Evolutionary conservation across 1,139 yeast species (phyloP), one percentile per base, ranked within the genome.

Genomic region (Saccharomycopsis hybrid): DNA sequence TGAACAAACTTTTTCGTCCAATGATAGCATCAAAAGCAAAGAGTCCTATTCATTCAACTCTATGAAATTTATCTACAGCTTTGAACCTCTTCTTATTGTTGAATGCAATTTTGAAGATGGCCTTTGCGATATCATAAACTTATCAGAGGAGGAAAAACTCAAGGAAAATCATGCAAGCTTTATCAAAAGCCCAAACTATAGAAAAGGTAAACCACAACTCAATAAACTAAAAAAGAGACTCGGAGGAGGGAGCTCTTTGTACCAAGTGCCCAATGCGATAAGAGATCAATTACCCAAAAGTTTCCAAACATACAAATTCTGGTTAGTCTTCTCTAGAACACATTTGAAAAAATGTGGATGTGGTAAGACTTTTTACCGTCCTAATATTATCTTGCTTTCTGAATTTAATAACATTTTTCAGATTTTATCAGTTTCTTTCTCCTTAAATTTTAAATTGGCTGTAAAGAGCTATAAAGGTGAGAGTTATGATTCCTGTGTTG

Each of bases 301-400:
- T 7, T 24, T 27, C 28, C 29, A 32, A 8, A 46, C 13, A 18
- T 30, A 24, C 8, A 41, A 70, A 51, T 60, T 72, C 57, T 76
- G 75, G 70, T 57, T 74, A 41, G 76, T 76, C 2, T 72, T 74
- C 61, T 74, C 74, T 1, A 64, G 77, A 55, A 69, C 78, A 2
- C 76, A 73, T 57, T 57, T 74, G 27, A 65, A 65, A 50, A 57
- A 65, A n/a, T 74, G 79, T 61, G 77, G 77, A 1, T 75, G 79
- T 60, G 75, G 77, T 37, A 66, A 63, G 41, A 65, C 69, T 8
- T 65, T 71, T 60, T 73, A 74, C 58, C 65, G 80, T 54, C 79
- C 80, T 4, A 69, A 41, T 33, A 27, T 71, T 11, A 46, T 38
- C 5, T 24, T 45, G 8, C 9, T 45, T 28, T 33, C 31, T 9